Conservation (phyloP, 2,329 filamentous ascomycete genomes). For the Sporothrix pallida region DNA sequence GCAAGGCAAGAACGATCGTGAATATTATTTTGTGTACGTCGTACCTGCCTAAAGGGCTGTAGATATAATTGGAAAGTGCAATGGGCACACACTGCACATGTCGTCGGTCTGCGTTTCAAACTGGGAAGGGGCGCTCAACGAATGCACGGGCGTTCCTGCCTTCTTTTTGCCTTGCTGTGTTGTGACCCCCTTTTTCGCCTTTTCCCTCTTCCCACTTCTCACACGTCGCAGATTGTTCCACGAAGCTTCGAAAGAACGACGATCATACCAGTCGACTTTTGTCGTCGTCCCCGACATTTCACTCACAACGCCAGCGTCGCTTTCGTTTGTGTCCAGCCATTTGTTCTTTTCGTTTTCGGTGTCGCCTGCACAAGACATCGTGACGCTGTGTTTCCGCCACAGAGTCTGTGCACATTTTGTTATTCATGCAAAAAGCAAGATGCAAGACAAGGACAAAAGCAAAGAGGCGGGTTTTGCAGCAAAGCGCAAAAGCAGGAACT, state of each 20-base stretch:
- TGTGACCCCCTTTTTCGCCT: background rate
- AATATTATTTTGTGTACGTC: too few species aligned
- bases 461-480: too few species aligned
- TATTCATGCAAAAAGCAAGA: background rate
- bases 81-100: slow-evolving; percentile 2
- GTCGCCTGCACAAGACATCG: background rate
- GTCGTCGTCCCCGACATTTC: background rate
- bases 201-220: slow-evolving; percentile 1
- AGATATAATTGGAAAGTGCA: slow-evolving; percentile 15
- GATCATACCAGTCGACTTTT: slow-evolving; percentile 38
- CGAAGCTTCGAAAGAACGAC: slow-evolving; percentile 39
- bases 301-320: background rate
- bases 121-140: background rate
- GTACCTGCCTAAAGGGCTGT: background rate
- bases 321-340: background rate
- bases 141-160: slow-evolving; percentile 2
- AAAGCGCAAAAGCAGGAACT: background rate
- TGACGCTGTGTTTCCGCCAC: background rate
- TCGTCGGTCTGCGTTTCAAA: background rate
- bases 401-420: slow-evolving; percentile 19
- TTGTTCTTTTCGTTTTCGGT: background rate
- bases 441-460: background rate
- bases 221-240: slow-evolving; percentile 40
- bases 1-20: background rate
- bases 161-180: background rate